Percentiles rank a stretch among this genome's conserved stretches.
phyloP scores from a whole-genome alignment of 768 basidiomycete genomes.

The Kwoniella dejecticola region DNA sequence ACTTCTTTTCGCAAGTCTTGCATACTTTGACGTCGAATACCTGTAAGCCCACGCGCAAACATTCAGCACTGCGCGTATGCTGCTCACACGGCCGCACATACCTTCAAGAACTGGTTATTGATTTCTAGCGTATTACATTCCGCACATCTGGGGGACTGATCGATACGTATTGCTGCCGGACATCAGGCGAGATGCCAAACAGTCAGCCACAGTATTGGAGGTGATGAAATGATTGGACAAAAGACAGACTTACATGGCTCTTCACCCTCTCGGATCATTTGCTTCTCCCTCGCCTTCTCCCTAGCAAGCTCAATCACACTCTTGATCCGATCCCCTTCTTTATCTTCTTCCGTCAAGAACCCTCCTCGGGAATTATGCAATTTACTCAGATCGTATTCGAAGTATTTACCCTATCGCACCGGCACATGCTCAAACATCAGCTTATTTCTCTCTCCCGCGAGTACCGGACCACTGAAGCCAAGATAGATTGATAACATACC shows the following conservation, averaged over 20 bases:
- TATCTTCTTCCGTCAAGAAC: conserved; percentile 87
- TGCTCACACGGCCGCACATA: conserved; percentile 2
- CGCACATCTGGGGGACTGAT: conserved; percentile 73
- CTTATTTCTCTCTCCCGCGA: too few relatives aligned
- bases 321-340: conserved; percentile 60
- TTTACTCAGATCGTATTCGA: conserved; percentile 95
- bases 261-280: conserved; percentile 65
- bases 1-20: conserved; percentile 82
- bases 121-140: conserved; percentile 89
- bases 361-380: conserved; percentile 97
- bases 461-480: too few relatives aligned
- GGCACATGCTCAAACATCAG: too few relatives aligned
- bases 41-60: conserved; percentile 11
- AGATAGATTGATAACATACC: conserved; percentile 32
- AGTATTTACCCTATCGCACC: conserved; percentile 69
- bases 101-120: conserved; percentile 74
- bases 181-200: too few relatives aligned
- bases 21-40: conserved; percentile 85
- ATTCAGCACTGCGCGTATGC: not conserved
- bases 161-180: conserved; percentile 84
- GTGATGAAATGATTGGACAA: too few relatives aligned
- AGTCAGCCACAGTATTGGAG: too few relatives aligned
- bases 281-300: conserved; percentile 77
- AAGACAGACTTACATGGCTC: conserved; percentile 48
- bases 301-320: conserved; percentile 74